These are phyloP conservation scores for Wakefieldia striispora DNA, from an alignment of 768 basidiomycete genomes.

Conservation along the genomic window DNA sequence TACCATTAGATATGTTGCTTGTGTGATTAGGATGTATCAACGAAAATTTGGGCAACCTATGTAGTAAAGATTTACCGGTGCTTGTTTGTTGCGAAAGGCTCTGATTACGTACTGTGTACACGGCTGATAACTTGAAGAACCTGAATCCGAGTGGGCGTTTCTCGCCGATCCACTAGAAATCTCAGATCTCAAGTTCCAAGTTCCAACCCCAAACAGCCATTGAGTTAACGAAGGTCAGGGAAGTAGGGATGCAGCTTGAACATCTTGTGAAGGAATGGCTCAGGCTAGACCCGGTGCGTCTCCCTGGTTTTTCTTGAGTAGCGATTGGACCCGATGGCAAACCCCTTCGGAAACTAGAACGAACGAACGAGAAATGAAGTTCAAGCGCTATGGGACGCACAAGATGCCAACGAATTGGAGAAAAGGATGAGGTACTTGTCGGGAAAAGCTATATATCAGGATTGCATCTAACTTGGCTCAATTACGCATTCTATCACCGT, in stretches of 20 bases:
- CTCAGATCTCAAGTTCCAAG: too few relatives aligned
- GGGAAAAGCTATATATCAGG: not conserved
- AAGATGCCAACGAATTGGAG: conserved; percentile 35
- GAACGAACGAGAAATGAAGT: conserved; percentile 38
- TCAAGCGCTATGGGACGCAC: conserved; percentile 30
- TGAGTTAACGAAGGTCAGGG: not conserved
- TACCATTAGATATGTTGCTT: too few relatives aligned
- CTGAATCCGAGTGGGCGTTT: too few relatives aligned
- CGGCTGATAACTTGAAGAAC: too few relatives aligned
- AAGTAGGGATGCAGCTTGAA: conserved; percentile 28
- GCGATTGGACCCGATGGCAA: not conserved
- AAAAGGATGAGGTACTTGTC: conserved; percentile 39
- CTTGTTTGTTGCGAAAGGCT: too few relatives aligned
- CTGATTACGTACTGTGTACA: too few relatives aligned
- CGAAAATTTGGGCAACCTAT: too few relatives aligned
- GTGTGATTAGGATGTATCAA: too few relatives aligned
- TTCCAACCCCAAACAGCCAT: not conserved
- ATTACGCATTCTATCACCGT: not conserved
- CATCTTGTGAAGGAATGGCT: conserved; percentile 52
- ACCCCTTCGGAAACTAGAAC: conserved; percentile 28
- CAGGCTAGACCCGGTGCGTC: conserved; percentile 43
- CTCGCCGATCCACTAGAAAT: too few relatives aligned
- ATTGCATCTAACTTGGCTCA: not conserved
- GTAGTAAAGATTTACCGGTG: too few relatives aligned
- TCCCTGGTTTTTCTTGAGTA: not conserved